phyloP scores from a whole-genome alignment of 208 protist genomes.

The Trichomonas tenax region DNA sequence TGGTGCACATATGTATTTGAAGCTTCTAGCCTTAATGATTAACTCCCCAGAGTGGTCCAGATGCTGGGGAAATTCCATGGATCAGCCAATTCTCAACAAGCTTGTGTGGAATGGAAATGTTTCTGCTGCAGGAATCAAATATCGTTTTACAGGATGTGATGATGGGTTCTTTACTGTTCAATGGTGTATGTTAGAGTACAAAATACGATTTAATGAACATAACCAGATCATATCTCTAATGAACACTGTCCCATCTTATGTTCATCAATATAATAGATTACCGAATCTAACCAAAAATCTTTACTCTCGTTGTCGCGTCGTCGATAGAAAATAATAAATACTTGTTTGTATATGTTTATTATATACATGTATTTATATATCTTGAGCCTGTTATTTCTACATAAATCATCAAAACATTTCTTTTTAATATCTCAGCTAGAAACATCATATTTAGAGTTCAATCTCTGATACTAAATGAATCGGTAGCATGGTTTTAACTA shows the following conservation, averaged over 20 bases:
- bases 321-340: background rate
- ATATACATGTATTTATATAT: no score
- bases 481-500: no score
- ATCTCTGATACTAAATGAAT: no score
- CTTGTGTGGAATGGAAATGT: background rate
- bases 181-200: background rate
- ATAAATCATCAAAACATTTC: no score
- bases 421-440: no score
- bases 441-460: no score
- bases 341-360: background rate
- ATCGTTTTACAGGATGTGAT: background rate
- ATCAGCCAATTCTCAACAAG: background rate
- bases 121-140: background rate
- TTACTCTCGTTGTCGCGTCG: background rate
- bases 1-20: background rate
- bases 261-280: conserved; percentile 7
- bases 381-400: no score
- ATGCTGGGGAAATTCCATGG: background rate
- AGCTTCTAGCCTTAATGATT: background rate
- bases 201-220: background rate
- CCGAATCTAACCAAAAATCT: background rate
- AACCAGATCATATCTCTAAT: background rate
- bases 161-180: background rate
- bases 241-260: background rate
- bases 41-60: background rate